These are phyloP conservation scores for Vitis hybrid DNA, from an alignment of 177 flowering plant genomes.

Conservation along the genomic window DNA sequence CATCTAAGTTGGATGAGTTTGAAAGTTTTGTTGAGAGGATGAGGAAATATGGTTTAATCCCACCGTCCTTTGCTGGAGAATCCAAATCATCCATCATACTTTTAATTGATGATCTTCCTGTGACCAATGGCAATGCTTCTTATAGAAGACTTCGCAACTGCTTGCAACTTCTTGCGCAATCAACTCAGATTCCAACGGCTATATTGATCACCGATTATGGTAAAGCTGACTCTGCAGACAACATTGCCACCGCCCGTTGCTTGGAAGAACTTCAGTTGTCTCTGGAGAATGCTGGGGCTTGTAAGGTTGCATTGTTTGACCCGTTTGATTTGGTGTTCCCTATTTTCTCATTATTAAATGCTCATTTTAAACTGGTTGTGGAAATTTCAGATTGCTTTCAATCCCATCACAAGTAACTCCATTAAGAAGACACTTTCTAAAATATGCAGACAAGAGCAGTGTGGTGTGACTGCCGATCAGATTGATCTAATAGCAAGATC, in stretches of 20 bases:
- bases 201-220: conserved; percentile 67
- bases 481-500: conserved; percentile 74
- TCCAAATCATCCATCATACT: conserved; percentile 44
- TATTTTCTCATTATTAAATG: conserved; percentile 7
- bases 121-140: conserved; percentile 61
- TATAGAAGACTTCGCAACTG: conserved; percentile 61
- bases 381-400: conserved; percentile 74
- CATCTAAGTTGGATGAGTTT: conserved; percentile 92
- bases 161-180: conserved; percentile 70
- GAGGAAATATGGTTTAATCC: conserved; percentile 65
- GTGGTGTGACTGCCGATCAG: conserved; percentile 45
- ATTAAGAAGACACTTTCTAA: conserved; percentile 66
- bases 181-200: conserved; percentile 68
- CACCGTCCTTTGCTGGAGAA: conserved; percentile 30
- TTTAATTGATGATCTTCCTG: conserved; percentile 90
- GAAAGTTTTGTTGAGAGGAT: conserved; percentile 75
- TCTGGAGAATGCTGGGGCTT: conserved; percentile 77
- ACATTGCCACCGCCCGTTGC: conserved; percentile 21
- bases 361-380: conserved; percentile 14
- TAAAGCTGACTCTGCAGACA: conserved; percentile 54
- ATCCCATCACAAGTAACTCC: conserved; percentile 77
- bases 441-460: conserved; percentile 70
- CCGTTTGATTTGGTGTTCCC: background rate
- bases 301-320: conserved; percentile 53
- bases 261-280: conserved; percentile 62